phyloP scores from a whole-genome alignment of 176 grass and related monocot species.

The Bothriochloa decipiens region DNA sequence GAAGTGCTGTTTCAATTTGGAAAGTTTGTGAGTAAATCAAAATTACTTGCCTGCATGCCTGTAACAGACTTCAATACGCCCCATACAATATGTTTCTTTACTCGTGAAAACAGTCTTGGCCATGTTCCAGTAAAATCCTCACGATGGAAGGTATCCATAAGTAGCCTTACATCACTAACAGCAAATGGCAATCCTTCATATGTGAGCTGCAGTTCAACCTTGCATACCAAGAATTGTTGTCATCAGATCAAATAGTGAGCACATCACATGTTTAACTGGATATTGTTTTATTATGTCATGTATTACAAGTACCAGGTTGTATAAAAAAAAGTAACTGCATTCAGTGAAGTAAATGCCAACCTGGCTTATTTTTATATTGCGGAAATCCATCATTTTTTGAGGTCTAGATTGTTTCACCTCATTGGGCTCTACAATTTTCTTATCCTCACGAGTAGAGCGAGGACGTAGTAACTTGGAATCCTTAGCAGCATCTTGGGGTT shows the following conservation, averaged over 20 bases:
- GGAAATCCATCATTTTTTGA: constrained; percentile 89
- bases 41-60: constrained; percentile 85
- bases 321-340: constrained; percentile 31
- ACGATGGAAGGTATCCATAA: constrained; percentile 98
- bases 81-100: constrained; percentile 97
- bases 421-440: constrained; percentile 68
- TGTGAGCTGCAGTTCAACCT: constrained; percentile 97
- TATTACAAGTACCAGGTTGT: constrained; percentile 24
- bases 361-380: constrained; percentile 96
- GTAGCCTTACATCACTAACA: constrained; percentile 84
- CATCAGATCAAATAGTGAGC: constrained; percentile 26
- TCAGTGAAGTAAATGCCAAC: constrained; percentile 50
- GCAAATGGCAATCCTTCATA: constrained; percentile 88
- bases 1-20: constrained; percentile 14
- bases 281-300: constrained; percentile 32
- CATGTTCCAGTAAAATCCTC: constrained; percentile 97
- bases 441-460: constrained; percentile 70
- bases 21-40: constrained; percentile 31
- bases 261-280: constrained; percentile 29
- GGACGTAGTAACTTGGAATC: constrained; percentile 61
- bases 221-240: constrained; percentile 41
- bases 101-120: constrained; percentile 84
- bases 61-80: constrained; percentile 95
- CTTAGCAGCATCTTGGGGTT: constrained; percentile 60
- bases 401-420: constrained; percentile 79